These are phyloP conservation scores for Botrytis medusae DNA, from an alignment of 2,329 filamentous ascomycete species.

Conservation along the genomic window DNA sequence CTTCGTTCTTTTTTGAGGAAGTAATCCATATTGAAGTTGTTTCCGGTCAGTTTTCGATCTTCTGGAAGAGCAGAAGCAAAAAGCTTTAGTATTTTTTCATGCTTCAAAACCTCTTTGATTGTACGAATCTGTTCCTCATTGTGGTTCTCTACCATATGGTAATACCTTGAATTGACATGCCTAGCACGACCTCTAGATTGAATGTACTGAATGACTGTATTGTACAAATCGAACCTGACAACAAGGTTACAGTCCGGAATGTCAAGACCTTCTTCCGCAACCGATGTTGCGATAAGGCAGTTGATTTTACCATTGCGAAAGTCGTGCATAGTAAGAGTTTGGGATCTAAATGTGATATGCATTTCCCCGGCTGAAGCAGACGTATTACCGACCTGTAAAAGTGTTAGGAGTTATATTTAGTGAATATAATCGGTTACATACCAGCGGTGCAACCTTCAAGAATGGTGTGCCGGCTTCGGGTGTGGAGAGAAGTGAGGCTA, in stretches of 20 bases:
- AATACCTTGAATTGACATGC: conserved; percentile 72
- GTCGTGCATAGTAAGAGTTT: conserved; percentile 69
- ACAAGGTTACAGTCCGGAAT: conserved; percentile 67
- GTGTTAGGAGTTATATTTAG: not conserved
- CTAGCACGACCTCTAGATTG: conserved; percentile 89
- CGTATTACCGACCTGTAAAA: conserved; percentile 48
- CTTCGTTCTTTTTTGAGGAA: conserved; percentile 51
- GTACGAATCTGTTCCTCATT: conserved; percentile 61
- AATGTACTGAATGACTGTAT: conserved; percentile 90
- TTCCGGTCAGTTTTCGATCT: conserved; percentile 66
- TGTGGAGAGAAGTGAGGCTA: conserved; percentile 66
- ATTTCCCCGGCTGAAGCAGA: conserved; percentile 53
- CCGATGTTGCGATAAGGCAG: conserved; percentile 65
- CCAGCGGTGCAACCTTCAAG: conserved; percentile 61
- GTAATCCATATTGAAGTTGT: conserved; percentile 56
- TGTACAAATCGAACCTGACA: conserved; percentile 80
- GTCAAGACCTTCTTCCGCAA: conserved; percentile 67
- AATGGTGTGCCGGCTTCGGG: conserved; percentile 55
- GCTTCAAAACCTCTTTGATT: conserved; percentile 59
- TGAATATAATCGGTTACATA: conserved; percentile 43
- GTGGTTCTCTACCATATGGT: conserved; percentile 75
- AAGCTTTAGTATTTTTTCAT: conserved; percentile 63
- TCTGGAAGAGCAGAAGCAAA: conserved; percentile 76
- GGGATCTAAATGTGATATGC: conserved; percentile 64
- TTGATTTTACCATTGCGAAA: conserved; percentile 61